These are phyloP conservation scores for Silybum marianum DNA, from an alignment of 129 eudicot species.

Conservation along the genomic window DNA sequence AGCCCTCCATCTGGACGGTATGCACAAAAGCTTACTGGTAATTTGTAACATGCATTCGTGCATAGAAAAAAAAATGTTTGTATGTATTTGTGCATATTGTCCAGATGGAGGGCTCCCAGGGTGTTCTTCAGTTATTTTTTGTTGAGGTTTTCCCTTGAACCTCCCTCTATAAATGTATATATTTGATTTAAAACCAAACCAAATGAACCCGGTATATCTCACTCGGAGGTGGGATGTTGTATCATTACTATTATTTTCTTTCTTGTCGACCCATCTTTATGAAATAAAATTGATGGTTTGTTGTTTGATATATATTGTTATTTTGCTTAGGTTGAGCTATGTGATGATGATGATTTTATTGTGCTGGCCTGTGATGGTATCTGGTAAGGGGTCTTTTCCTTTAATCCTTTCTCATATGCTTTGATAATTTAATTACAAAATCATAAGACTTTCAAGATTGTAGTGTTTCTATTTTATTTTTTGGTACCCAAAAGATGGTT, in stretches of 20 bases:
- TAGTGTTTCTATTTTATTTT: background rate
- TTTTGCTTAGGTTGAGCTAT: conserved; percentile 77
- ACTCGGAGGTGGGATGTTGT: too few species aligned
- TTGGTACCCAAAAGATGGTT: background rate
- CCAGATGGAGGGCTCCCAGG: too few species aligned
- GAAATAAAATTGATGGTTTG: background rate
- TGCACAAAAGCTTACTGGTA: too few species aligned
- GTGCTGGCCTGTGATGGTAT: conserved; percentile 99
- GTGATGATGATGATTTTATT: conserved; percentile 88
- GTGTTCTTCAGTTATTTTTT: too few species aligned
- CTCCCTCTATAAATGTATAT: too few species aligned
- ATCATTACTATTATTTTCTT: background rate
- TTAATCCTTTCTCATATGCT: background rate
- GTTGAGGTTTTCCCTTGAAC: too few species aligned
- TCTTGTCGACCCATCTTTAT: background rate
- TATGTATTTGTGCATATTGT: too few species aligned
- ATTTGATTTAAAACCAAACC: too few species aligned
- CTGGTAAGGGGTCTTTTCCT: conserved; percentile 54
- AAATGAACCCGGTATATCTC: too few species aligned
- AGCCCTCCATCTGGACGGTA: too few species aligned
- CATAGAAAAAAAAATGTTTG: too few species aligned
- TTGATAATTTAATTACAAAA: background rate
- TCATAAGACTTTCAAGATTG: conserved; percentile 7
- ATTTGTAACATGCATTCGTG: too few species aligned
- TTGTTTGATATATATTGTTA: background rate